These are phyloP conservation scores for Clathrospora elynae DNA, from an alignment of 2,329 filamentous ascomycete genomes.

Conservation along the genomic window DNA sequence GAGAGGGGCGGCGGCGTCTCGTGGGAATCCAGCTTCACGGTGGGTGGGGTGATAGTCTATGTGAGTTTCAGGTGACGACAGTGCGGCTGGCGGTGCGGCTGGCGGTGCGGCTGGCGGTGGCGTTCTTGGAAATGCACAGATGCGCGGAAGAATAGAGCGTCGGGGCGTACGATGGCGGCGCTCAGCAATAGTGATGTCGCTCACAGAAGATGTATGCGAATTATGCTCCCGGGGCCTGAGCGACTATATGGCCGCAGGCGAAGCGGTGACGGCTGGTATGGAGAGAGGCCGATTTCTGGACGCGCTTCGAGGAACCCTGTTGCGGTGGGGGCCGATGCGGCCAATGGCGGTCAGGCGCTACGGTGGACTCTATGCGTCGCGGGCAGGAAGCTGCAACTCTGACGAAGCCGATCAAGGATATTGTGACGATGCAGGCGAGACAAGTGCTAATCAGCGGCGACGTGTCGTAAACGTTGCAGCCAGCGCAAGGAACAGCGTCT, in stretches of 20 bases:
- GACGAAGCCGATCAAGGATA: constrained; percentile 23
- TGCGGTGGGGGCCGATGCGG: constrained; percentile 22
- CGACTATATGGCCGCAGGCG: constrained; percentile 28
- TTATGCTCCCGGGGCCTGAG: constrained; percentile 24
- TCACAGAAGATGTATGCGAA: constrained; percentile 1
- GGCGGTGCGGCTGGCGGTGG: constrained; percentile 4
- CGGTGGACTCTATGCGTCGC: constrained; percentile 26
- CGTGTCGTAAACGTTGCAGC: no score
- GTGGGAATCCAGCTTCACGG: constrained; percentile 61
- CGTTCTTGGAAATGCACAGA: no score
- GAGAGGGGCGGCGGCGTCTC: constrained; percentile 59
- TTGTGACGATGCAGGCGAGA: constrained; percentile 8
- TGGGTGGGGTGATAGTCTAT: constrained; percentile 24
- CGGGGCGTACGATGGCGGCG: no score
- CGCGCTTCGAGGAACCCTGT: constrained; percentile 27
- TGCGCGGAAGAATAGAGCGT: no score
- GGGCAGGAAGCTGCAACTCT: constrained; percentile 33
- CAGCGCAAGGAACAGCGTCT: no score
- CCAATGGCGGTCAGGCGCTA: constrained; percentile 33
- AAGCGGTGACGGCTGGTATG: constrained; percentile 33
- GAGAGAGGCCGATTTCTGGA: constrained; percentile 23
- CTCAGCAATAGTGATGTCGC: no score
- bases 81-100: constrained; percentile 8
- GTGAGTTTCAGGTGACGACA: constrained; percentile 5
- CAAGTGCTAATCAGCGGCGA: no score